Evolutionary conservation across 139 green algal species (phyloP), one percentile per base, ranked within the genome.

Genomic region (Coelastrella sp.): DNA sequence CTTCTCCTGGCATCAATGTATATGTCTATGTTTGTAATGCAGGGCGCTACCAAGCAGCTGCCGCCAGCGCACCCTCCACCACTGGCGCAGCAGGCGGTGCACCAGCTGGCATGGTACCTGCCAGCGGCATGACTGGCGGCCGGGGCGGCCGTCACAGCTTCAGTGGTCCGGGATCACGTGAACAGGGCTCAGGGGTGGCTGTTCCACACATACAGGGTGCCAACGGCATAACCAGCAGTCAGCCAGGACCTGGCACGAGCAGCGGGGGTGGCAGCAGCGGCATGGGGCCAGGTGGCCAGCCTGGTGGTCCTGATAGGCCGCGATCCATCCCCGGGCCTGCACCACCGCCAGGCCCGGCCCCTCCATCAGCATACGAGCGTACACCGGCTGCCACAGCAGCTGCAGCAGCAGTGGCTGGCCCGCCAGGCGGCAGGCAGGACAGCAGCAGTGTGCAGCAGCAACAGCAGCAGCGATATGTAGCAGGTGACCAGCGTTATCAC

Each of bases 401-500:
- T 61, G 71, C 83, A 89, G 65, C 83, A 80, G 84, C 61, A 68
- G 57, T 82, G 54, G 20, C 7, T 47, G 66, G 54, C 32, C 11
- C 47, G 19, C 19, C 22, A 56, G 5, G 5, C 71, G 4, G 84
- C 47, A 59, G 84, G 76, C 54, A 75, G 23, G 22, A 54, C 84
- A 73, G 84, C 71, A 59, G 71, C 84, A 90, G 75, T 8, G 75
- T 87, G 86, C 91, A 90, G 17, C 76, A 76, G 71, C 80, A 86
- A 59, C 80, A 75, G 80, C 80, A 86, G 60, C 77, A 83, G 77
- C 74, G 77, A 10, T 83, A 61, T 66, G 74, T 16, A 59, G 74
- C 74, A 19, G 71, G 71, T 77, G 74, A 80, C 23, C 74, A 80
- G 74, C 74, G 74, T 59, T 80, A 80, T 17, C 23, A 16, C 16